Base-by-base conservation (phyloP, 2,329 filamentous ascomycete species). In the Beauveria pseudobassiana region DNA sequence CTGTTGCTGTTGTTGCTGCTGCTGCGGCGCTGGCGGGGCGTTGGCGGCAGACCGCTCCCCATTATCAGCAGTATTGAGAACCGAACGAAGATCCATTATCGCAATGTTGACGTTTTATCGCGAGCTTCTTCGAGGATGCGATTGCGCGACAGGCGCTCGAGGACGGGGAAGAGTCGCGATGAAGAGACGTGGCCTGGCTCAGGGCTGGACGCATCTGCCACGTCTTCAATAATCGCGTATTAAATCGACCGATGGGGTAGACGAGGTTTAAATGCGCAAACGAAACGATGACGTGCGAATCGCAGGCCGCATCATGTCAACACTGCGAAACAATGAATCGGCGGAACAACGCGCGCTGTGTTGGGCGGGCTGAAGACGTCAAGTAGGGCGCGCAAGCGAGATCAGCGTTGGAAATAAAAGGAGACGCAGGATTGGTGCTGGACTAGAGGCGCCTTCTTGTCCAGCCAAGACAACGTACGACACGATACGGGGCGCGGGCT, bases 11-110 rank as follows among this genome's bases (percentile, higher is more conserved):
- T 63, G 69, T 30, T 61, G 62, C 54, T 55, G 61, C n/a, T 43
- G 53, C 48, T 49, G 61, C 40, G 61, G 50, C 34, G 56, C 68
- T 42, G 67, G 69, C 49, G 68, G 68, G 58, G 72, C 70, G 64
- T 72, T 73, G 61, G 71, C 67, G 56, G 72, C 71, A 51, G 70
- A 69, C 64, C 73, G 71, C 56, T 75, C 78, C 66, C 74, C 78
- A 62, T 73, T 73, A 64, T 82, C 82, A 42, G 79, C 76, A 24
- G 77, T 75, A 70, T 85, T 86, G 53, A 86, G 73, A 67, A 86
- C 80, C 18, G 77, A 78, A 65, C 76, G 73, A 62, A 84, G 76
- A 75, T 84, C 81, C 82, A 84, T 79, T 42, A 34, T 54, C 18
- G 38, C 45, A 40, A 42, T 50, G 30, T 14, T 43, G 45, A 48